Percentiles rank a stretch among this genome's conserved stretches.
Conservation (phyloP, 2,329 filamentous ascomycete species). For the Aspergillus uvarum region DNA sequence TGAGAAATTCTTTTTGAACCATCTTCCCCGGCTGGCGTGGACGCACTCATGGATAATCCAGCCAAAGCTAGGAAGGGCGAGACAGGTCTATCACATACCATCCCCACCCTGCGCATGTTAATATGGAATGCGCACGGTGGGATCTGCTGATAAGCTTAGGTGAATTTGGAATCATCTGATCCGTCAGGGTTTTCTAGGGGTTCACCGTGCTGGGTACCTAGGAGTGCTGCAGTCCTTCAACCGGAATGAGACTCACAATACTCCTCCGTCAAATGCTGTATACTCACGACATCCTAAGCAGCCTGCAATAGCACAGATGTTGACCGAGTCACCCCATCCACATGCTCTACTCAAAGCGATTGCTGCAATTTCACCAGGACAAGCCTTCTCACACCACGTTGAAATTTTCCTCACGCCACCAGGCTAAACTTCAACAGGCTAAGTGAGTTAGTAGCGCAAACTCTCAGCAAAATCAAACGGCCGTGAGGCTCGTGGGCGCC, state of each 20-base stretch:
- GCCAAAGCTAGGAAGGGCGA: not conserved
- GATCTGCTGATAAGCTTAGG: not conserved
- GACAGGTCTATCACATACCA: not conserved
- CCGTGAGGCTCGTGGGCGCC: too few species aligned
- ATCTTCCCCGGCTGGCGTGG: too few species aligned
- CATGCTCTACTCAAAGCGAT: not conserved
- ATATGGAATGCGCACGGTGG: not conserved
- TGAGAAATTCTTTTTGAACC: too few species aligned
- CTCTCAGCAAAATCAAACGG: too few species aligned
- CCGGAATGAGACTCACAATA: too few species aligned
- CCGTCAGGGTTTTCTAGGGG: not conserved
- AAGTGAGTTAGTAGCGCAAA: not conserved
- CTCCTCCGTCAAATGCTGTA: too few species aligned
- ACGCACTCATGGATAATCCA: not conserved
- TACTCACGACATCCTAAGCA: too few species aligned
- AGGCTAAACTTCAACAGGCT: not conserved
- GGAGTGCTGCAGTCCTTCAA: too few species aligned
- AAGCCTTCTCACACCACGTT: not conserved
- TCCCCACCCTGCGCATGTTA: not conserved
- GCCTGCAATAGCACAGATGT: too few species aligned
- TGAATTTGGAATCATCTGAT: not conserved
- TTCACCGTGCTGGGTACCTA: too few species aligned
- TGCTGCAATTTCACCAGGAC: not conserved
- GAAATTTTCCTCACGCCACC: not conserved
- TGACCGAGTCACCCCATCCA: too few species aligned